Conservation (phyloP, 1,284 basidiomycete species). For the Caloboletus firmus region DNA sequence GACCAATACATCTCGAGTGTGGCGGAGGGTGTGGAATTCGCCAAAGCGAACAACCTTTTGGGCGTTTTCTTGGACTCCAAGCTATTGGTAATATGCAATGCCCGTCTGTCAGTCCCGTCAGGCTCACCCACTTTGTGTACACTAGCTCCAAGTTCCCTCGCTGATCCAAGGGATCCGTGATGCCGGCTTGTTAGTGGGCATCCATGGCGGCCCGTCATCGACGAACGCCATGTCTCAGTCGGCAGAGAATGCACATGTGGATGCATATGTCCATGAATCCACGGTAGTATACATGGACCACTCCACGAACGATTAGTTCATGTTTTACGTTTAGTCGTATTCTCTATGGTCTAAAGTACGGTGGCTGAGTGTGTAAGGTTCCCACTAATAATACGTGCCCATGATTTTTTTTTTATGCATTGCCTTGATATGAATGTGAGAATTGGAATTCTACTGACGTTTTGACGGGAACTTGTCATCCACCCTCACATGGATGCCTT, state of each 20-base stretch:
- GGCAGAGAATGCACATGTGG: constrained; percentile 54
- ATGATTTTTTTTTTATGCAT: constrained; percentile 29
- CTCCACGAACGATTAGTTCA: constrained; percentile 47
- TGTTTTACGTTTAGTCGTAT: constrained; percentile 23
- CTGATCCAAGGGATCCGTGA: constrained; percentile 85
- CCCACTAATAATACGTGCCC: constrained; percentile 20
- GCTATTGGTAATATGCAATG: constrained; percentile 61
- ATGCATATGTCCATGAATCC: constrained; percentile 64
- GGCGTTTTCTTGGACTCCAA: constrained; percentile 92
- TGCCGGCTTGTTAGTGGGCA: constrained; percentile 82
- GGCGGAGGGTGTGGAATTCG: constrained; percentile 91
- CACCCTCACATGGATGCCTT: constrained; percentile 57
- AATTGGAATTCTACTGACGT: no score
- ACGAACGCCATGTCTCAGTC: constrained; percentile 42
- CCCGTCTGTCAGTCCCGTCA: constrained; percentile 3
- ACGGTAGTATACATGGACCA: constrained; percentile 66
- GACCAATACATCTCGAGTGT: constrained; percentile 65
- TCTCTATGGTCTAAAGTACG: constrained; percentile 28
- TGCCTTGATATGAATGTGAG: constrained; percentile 27
- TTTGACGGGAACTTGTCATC: not conserved
- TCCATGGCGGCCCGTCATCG: constrained; percentile 62
- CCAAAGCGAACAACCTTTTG: constrained; percentile 90
- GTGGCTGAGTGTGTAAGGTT: constrained; percentile 18
- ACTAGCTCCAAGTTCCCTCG: constrained; percentile 73
- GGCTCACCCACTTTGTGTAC: constrained; percentile 17